phyloP scores from a whole-genome alignment of 208 protist genomes.

The Balamuthia mandrillaris region DNA sequence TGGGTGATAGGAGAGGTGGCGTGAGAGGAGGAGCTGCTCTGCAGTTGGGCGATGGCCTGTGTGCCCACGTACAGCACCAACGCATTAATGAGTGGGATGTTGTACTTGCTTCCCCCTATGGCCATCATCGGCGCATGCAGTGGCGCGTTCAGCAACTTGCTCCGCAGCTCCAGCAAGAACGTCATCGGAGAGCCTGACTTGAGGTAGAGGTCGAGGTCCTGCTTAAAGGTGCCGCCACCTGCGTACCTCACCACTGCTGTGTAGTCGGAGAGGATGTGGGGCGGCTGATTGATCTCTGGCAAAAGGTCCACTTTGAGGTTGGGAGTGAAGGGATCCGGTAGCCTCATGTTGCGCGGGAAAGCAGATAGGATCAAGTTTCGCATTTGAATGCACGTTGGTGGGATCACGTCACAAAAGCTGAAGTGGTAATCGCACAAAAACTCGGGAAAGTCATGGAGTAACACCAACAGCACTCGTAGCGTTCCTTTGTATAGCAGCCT shows the following conservation, averaged over 20 bases:
- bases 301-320: conserved; percentile 85
- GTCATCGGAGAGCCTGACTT: conserved; percentile 77
- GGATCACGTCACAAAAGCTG: conserved; percentile 66
- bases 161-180: conserved; percentile 81
- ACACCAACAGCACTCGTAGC: conserved; percentile 86
- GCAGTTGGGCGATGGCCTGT: conserved; percentile 60
- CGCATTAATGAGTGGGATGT: conserved; percentile 91
- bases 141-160: conserved; percentile 72
- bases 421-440: conserved; percentile 98
- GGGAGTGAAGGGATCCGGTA: conserved; percentile 85
- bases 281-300: conserved; percentile 78
- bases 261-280: conserved; percentile 71
- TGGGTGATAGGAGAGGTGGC: not conserved
- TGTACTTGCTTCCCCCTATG: conserved; percentile 72
- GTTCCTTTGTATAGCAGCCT: conserved; percentile 80
- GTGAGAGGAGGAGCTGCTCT: conserved; percentile 1
- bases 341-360: conserved; percentile 91
- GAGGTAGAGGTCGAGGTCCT: conserved; percentile 85
- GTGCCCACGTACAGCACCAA: conserved; percentile 93
- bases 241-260: conserved; percentile 54
- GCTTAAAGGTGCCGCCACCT: conserved; percentile 67
- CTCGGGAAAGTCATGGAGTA: conserved; percentile 98
- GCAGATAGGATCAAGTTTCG: conserved; percentile 95
- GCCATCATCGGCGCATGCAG: conserved; percentile 55
- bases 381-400: conserved; percentile 93